phyloP scores from a whole-genome alignment of 106 monocot genomes.

The Posidonia australis region DNA sequence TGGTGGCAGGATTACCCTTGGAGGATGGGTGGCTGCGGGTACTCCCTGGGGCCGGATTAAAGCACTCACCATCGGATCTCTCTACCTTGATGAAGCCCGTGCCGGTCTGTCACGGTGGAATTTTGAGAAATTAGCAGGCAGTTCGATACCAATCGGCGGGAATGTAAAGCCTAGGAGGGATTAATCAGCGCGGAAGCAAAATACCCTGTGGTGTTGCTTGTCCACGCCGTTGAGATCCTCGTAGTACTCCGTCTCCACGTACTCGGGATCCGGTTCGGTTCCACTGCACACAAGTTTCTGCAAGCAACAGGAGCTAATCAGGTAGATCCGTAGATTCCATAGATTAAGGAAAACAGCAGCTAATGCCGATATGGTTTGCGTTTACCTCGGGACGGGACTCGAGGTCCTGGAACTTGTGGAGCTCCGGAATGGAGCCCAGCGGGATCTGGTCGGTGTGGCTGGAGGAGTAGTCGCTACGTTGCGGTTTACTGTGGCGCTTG shows the following conservation, averaged over 20 bases:
- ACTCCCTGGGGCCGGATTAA: constrained; percentile 9
- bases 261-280: constrained; percentile 47
- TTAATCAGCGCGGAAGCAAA: no score
- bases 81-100: constrained; percentile 70
- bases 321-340: no score
- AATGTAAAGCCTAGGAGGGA: no score
- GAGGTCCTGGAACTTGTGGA: constrained; percentile 53
- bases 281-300: constrained; percentile 51
- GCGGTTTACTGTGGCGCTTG: constrained; percentile 65
- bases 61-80: constrained; percentile 17
- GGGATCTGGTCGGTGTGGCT: constrained; percentile 7
- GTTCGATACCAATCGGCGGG: no score
- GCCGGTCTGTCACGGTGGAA: constrained; percentile 67
- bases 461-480: constrained; percentile 54
- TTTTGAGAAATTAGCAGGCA: no score
- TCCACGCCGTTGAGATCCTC: constrained; percentile 55
- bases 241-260: constrained; percentile 79
- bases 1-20: constrained; percentile 70
- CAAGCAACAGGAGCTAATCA: not conserved
- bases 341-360: no score
- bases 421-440: constrained; percentile 60
- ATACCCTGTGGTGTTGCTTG: constrained; percentile 84
- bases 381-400: constrained; percentile 53
- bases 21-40: constrained; percentile 6
- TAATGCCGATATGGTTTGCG: no score